Evolutionary conservation across 2,329 filamentous ascomycete species (phyloP).

Genomic region (Arthrobotrys iridis): DNA sequence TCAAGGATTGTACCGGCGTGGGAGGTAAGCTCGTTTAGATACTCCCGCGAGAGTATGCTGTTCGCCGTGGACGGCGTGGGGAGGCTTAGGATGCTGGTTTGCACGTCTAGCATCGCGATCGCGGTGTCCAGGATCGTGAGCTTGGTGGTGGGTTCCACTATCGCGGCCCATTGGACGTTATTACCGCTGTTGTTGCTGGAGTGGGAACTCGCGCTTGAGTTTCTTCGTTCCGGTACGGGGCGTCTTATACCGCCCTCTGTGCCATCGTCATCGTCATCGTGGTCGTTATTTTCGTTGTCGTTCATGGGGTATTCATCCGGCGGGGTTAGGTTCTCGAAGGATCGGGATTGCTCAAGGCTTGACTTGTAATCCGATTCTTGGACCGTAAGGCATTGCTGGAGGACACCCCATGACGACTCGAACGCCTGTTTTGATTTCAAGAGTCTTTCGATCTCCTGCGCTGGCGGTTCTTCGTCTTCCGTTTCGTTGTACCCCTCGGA

Average conservation of each 20-base stretch:
- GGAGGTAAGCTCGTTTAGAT: slow-evolving; percentile 7
- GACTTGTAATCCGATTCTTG: slow-evolving; percentile 55
- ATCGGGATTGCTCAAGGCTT: slow-evolving; percentile 18
- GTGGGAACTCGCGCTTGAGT: slow-evolving; percentile 5
- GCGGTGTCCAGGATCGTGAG: slow-evolving; percentile 50
- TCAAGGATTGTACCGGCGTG: slow-evolving; percentile 2
- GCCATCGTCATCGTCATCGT: slow-evolving; percentile 19
- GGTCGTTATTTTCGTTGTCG: background rate
- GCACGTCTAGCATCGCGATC: slow-evolving; percentile 43
- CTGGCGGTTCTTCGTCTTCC: slow-evolving; percentile 14
- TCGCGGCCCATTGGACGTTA: slow-evolving; percentile 45
- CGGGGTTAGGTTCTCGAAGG: background rate
- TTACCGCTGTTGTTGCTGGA: slow-evolving; percentile 1
- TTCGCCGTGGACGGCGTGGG: background rate
- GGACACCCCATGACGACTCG: slow-evolving; percentile 51
- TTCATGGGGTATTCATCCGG: background rate
- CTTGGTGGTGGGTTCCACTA: slow-evolving; percentile 54
- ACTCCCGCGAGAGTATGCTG: background rate
- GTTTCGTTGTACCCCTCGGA: slow-evolving; percentile 21
- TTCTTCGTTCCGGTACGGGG: slow-evolving; percentile 26
- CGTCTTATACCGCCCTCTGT: slow-evolving; percentile 25
- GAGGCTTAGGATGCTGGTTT: slow-evolving; percentile 37
- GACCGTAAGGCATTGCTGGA: slow-evolving; percentile 53
- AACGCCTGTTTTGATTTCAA: slow-evolving; percentile 39
- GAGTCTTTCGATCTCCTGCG: slow-evolving; percentile 19